These are phyloP conservation scores for Neurospora sp. DNA, from an alignment of 495 filamentous ascomycete genomes.

Conservation along the genomic window DNA sequence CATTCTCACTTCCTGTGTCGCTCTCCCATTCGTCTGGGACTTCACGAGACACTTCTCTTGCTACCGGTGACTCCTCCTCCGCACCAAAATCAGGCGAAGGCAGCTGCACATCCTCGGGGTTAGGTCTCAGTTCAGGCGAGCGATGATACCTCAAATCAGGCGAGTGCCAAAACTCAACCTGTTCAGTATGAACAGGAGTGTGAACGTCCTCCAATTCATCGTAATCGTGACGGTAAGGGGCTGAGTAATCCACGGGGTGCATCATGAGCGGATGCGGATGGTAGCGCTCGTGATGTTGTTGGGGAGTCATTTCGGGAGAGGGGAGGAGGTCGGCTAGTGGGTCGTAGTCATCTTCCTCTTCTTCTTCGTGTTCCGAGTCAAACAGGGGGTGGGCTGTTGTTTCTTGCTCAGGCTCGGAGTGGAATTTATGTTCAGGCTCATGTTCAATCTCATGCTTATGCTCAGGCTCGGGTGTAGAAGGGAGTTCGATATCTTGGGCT, in stretches of 20 bases:
- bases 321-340: not conserved
- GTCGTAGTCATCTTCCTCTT: not conserved
- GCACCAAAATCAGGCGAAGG: not conserved
- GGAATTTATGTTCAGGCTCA: not conserved
- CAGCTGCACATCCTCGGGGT: not conserved
- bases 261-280: not conserved
- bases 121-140: not conserved
- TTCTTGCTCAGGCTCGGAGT: not conserved
- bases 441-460: not conserved
- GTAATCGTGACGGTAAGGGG: not conserved
- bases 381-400: not conserved
- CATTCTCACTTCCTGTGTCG: not conserved
- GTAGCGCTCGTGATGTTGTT: not conserved
- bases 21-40: not conserved
- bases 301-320: not conserved
- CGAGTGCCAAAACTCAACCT: not conserved
- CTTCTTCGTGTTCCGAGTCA: not conserved
- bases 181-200: not conserved
- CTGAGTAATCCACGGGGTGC: not conserved
- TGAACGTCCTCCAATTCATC: not conserved
- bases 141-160: not conserved
- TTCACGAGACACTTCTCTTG: not conserved
- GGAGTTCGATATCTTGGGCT: not conserved
- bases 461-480: not conserved
- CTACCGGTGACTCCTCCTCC: not conserved